These are phyloP conservation scores for Phytophthora uliginosa DNA, from an alignment of 352 stramenopile genomes.

Conservation along the genomic window DNA sequence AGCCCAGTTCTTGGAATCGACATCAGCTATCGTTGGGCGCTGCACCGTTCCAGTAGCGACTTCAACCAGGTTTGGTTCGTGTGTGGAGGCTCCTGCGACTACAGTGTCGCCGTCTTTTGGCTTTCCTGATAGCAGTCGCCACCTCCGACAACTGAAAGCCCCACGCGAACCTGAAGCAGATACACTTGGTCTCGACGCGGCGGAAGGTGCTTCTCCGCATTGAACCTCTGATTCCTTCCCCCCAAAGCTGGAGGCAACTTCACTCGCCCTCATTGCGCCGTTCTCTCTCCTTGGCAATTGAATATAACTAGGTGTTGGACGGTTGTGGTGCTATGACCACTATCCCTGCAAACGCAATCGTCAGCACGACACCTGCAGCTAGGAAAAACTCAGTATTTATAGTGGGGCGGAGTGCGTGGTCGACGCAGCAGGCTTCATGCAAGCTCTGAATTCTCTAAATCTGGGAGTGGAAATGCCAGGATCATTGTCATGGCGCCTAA, in stretches of 20 bases:
- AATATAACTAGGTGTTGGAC: not conserved
- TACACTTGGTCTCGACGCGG: conserved; percentile 13
- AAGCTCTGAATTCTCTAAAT: not conserved
- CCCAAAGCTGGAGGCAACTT: conserved; percentile 12
- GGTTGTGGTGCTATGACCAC: conserved; percentile 1
- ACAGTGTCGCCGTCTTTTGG: conserved; percentile 9
- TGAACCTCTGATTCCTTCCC: conserved; percentile 34
- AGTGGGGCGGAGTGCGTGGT: not conserved
- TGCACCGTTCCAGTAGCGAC: conserved; percentile 11
- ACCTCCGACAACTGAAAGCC: conserved; percentile 58
- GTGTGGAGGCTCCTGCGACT: not conserved
- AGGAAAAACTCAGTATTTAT: conserved; percentile 27
- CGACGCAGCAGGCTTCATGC: not conserved
- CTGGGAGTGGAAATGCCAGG: too few relatives aligned
- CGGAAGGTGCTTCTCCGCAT: conserved; percentile 6
- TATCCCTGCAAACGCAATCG: not conserved
- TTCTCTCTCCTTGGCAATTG: not conserved
- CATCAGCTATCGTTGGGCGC: conserved; percentile 21
- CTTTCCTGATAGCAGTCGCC: conserved; percentile 45
- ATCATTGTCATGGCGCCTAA: too few relatives aligned
- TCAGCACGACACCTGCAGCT: not conserved
- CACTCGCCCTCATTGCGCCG: conserved; percentile 11
- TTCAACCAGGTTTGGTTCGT: conserved; percentile 6
- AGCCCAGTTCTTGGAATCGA: conserved; percentile 33
- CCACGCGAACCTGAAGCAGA: conserved; percentile 32